Conservation (phyloP, 495 filamentous ascomycete genomes). For the Neurospora sp. region DNA sequence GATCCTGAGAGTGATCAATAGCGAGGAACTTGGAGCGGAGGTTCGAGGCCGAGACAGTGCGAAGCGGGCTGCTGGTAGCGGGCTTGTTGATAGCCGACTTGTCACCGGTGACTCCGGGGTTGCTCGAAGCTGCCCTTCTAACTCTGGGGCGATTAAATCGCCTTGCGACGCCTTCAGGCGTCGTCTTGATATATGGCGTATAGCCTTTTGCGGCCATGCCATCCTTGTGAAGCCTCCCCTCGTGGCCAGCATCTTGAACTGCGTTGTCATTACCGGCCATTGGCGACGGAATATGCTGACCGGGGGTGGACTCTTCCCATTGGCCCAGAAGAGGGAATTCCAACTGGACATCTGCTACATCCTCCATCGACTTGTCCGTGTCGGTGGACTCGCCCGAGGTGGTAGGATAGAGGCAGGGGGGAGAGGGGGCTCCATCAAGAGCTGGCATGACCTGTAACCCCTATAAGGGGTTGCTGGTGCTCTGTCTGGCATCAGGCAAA, state of each 20-base stretch:
- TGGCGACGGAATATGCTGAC: slow-evolving; percentile 29
- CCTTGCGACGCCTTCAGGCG: slow-evolving; percentile 13
- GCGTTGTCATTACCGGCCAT: slow-evolving; percentile 19
- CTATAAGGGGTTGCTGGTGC: slow-evolving; percentile 37
- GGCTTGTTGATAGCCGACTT: slow-evolving; percentile 6
- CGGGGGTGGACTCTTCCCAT: slow-evolving; percentile 41
- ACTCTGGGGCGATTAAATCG: slow-evolving; percentile 20
- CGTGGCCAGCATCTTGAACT: slow-evolving; percentile 18
- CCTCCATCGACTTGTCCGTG: slow-evolving; percentile 4
- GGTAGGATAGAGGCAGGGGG: slow-evolving; percentile 11
- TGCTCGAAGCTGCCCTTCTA: slow-evolving; percentile 8
- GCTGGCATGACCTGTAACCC: slow-evolving; percentile 44
- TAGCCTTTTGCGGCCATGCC: slow-evolving; percentile 46
- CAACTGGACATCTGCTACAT: slow-evolving; percentile 8
- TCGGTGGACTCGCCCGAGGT: slow-evolving; percentile 9
- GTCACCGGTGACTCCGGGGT: slow-evolving; percentile 2
- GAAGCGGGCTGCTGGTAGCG: slow-evolving; percentile 4
- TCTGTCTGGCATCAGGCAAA: slow-evolving; percentile 20
- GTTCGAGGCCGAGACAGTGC: slow-evolving; percentile 32
- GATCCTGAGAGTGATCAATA: background rate
- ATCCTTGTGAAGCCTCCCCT: slow-evolving; percentile 26
- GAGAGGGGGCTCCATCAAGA: slow-evolving; percentile 24
- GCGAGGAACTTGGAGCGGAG: slow-evolving; percentile 27
- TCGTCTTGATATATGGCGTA: slow-evolving; percentile 11
- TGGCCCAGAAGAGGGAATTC: slow-evolving; percentile 6